Base-by-base conservation (phyloP, 352 stramenopile species). In the Globisporangium irregulare region DNA sequence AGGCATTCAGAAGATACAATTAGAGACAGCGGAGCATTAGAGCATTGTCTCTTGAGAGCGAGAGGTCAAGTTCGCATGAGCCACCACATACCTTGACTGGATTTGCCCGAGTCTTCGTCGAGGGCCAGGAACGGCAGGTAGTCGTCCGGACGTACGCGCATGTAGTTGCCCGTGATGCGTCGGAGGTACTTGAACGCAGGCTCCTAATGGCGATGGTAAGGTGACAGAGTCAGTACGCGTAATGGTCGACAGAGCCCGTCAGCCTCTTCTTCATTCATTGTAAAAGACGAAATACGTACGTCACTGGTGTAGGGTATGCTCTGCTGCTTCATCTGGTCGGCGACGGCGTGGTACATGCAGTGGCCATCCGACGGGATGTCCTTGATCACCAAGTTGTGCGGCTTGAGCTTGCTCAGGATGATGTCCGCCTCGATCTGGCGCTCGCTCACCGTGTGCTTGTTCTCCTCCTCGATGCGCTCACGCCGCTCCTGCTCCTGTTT, bases 321-420 rank as follows among this genome's bases (percentile, higher is more conserved):
- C 58, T 87, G 84, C 58, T 85, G 77, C 62, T 88, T 76, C 69
- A 98, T 80, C 73, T 98, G 95, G 66, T 97, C 86, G 0, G 84
- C 95, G 20, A 99, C 88, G 3, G 96, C 94, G 65, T 98, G 92
- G 81, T 99, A 99, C 77, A 99, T 92, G 78, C 97, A 99, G 83
- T 99, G 87, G 4, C 97, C 97, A 75, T 99, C 97, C 1, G 96
- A 97, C 46, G 89, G 83, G 20, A 99, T 97, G 67, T 99, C 96
- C 53, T 92, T 84, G 69, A 99, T 95, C 50, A 69, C 69, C 36
- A 95, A 74, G 2, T 76, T 76, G 34, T 81, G 67, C 53, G 72
- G 76, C 32, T 73, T 51, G 34, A 96, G 76, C 73, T 93, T 88
- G 7, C 66, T 60, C 36, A 77, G 27, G 58, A 96, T 94, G 53